Evolutionary conservation across 1,284 basidiomycete species (phyloP), one percentile per base, ranked within the genome.

Genomic region (Sanghuangporus baumii): DNA sequence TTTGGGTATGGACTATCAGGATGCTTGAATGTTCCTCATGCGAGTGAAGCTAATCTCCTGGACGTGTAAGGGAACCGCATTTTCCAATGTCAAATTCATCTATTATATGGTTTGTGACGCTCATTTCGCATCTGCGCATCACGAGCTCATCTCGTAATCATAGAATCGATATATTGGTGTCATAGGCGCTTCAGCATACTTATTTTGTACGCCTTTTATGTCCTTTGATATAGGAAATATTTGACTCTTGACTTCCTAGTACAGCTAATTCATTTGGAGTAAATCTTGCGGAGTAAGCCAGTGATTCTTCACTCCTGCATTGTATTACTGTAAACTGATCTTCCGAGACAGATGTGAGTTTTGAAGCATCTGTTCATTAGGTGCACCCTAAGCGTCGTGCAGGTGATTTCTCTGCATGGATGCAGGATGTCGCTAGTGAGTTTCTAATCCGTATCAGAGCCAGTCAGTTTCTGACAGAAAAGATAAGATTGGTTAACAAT

Each of bases 151-250:
- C 16, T 20, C 50, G 1, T 20, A 7, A 26, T 6, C 23, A 23
- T 26, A 57, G 56, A 57, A 57, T 12, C 38, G 56, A 9, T 57
- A 57, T 31, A 20, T 57, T 12, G 56, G 56, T n/a, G 26, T 57
- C 23, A 26, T 57, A 6, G 40, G 38, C 12, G 56, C 41, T 14
- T 12, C 11, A 14, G 18, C 23, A 23, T 40, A 43, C 12, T 20
- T 57, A n/a, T 14, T 20, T 9, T 34, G 56, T 57, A 31, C n/a
- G 18, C 14, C 6, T 7, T 16, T 31, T 26, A 11, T 9, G 2
- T 46, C 18, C 18, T 38, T 40, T 55, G 7, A 14, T 4, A 6
- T 0, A n/a, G 18, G 23, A 26, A 9, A 20, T n/a, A 12, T 16
- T 23, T 31, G 40, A 43, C 16, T 43, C 18, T 14, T 40, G 18